Base-by-base conservation (phyloP, 2,329 filamentous ascomycete species). In the Atkinsonella hypoxylon region DNA sequence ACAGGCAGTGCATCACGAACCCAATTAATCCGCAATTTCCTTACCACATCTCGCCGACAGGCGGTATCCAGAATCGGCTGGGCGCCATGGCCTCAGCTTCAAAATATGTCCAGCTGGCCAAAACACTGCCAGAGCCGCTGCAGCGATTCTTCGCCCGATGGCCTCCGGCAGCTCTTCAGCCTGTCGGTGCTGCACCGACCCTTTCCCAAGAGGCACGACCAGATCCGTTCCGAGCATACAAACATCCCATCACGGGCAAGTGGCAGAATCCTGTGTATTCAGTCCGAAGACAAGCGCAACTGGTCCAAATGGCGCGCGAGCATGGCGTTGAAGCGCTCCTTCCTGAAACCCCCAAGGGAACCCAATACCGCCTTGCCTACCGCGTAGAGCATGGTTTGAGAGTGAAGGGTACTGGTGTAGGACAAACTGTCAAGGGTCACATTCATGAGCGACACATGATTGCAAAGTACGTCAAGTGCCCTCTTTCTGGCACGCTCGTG, bases 401-500 rank as follows among this genome's bases (percentile, higher is more conserved):
- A 55, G 86, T 96, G 52, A 91, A 90, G 79, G 91, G 91, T 60
- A 97, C 91, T 1, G 91, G 93, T 75, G 82, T 89, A 58, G 91
- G 89, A 52, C 83, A 96, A 71, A 83, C 78, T 69, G 91, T 96
- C 67, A 98, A 97, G 84, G 93, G 93, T 68, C 91, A 96, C 70
- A 77, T 82, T 60, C 87, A 90, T 81, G 93, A 98, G 76, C 81
- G 93, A 65, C 85, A 85, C 62, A 74, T 96, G 73, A 83, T 87
- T 70, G 75, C 78, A 54, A 82, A 83, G 75, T 81, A 81, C 56
- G 80, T 75, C 50, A 6, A 18, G 12, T 32, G 17, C 12, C 3
- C 32, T 2, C 17, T 18, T 22, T 18, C 20, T 6, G 11, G 31
- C 38, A 18, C 22, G 17, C 15, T 5, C 11, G 34, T 36, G 34